Evolutionary conservation across 2,329 filamentous ascomycete species (phyloP).

Genomic region (Fusarium chuoi): DNA sequence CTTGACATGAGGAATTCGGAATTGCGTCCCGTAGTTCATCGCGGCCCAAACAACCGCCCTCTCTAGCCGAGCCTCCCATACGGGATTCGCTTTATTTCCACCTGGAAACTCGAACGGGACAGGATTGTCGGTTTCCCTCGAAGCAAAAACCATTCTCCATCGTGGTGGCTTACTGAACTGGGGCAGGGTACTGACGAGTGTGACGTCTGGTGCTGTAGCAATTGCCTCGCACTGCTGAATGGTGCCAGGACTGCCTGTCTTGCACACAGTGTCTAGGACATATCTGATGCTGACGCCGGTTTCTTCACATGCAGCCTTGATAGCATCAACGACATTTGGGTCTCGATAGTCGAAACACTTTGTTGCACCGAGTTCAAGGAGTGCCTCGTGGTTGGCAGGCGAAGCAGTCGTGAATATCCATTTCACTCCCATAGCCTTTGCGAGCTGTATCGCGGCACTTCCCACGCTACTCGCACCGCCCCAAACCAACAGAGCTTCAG

Average conservation of each 20-base stretch:
- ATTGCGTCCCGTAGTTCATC: background rate
- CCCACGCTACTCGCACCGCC: background rate
- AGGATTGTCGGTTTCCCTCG: background rate
- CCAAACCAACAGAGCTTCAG: background rate
- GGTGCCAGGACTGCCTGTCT: background rate
- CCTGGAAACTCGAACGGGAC: background rate
- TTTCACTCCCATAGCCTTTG: background rate
- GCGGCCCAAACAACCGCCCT: background rate
- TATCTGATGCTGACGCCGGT: background rate
- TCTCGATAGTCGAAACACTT: background rate
- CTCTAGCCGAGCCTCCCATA: background rate
- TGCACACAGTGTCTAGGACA: background rate
- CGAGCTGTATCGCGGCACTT: background rate
- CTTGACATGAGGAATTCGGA: background rate
- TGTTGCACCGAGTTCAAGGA: background rate
- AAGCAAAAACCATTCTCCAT: background rate
- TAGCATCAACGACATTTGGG: rapidly evolving
- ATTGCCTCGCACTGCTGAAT: background rate
- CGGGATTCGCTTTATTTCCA: background rate
- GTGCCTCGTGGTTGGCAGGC: background rate
- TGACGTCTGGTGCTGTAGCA: background rate
- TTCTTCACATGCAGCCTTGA: background rate
- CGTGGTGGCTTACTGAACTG: background rate
- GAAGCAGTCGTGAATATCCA: background rate
- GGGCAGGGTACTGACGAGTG: background rate